Percentiles rank a stretch among this genome's conserved stretches.
These are phyloP conservation scores for Cerioporus squamosus DNA, from an alignment of 1,284 basidiomycete species.

Conservation along the genomic window DNA sequence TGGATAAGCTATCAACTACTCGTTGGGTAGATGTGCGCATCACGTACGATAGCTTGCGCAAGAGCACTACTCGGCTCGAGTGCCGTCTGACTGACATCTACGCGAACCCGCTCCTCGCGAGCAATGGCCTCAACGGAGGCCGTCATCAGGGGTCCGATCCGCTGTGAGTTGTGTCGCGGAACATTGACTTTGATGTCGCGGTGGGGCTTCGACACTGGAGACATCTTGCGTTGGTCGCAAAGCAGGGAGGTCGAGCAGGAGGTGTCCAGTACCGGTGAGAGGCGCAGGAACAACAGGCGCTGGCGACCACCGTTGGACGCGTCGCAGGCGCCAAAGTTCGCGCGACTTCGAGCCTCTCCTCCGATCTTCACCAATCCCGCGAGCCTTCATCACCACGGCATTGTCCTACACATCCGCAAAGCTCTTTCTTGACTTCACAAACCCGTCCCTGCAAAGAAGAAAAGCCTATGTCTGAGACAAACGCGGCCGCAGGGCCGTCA, in stretches of 20 bases:
- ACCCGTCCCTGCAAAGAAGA: not conserved
- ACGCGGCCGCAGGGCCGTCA: constrained; percentile 23
- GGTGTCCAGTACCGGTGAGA: no score
- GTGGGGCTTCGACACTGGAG: constrained; percentile 52
- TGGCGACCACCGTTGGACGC: constrained; percentile 14
- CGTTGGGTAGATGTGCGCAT: not conserved
- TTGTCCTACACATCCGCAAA: not conserved
- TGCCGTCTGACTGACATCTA: constrained; percentile 64
- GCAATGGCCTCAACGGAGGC: constrained; percentile 60
- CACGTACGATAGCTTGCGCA: constrained; percentile 63
- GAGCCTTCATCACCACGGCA: not conserved
- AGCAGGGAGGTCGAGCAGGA: not conserved
- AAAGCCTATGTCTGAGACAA: constrained; percentile 14
- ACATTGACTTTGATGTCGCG: constrained; percentile 64
- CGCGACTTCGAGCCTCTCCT: constrained; percentile 17
- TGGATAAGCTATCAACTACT: no score
- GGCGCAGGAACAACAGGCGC: no score
- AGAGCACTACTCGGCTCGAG: constrained; percentile 55
- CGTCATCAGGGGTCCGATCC: constrained; percentile 64
- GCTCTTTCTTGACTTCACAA: not conserved
- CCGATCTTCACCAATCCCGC: not conserved
- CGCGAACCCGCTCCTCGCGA: constrained; percentile 48
- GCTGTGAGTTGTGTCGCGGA: constrained; percentile 75
- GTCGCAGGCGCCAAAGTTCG: constrained; percentile 5
- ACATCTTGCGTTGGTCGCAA: constrained; percentile 44